phyloP scores from a whole-genome alignment of 2,329 filamentous ascomycete species.

The Xylariaceae sp. region DNA sequence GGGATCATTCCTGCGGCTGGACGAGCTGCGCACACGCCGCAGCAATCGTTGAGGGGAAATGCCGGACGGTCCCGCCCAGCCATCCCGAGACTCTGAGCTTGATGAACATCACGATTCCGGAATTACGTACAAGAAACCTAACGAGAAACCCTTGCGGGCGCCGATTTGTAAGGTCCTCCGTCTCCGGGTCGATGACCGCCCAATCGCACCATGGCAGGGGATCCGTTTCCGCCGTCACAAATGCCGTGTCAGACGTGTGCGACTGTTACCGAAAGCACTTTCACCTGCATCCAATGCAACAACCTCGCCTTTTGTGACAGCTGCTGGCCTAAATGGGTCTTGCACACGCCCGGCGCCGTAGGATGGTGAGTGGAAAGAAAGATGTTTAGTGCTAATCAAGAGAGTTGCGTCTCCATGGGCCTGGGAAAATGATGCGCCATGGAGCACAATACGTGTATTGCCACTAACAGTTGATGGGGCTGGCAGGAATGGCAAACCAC shows the following conservation, averaged over 20 bases:
- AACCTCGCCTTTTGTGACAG: conserved; percentile 32
- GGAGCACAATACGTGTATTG: too few relatives aligned
- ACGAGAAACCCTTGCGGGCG: conserved; percentile 7
- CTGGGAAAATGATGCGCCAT: not conserved
- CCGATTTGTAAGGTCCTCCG: conserved; percentile 6
- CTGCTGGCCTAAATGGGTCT: conserved; percentile 33
- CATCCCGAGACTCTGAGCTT: conserved; percentile 6
- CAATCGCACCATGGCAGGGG: conserved; percentile 8
- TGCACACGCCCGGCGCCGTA: conserved; percentile 28
- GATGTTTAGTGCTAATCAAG: conserved; percentile 2
- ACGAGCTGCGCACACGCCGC: conserved; percentile 3
- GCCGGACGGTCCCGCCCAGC: conserved; percentile 7
- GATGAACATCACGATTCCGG: conserved; percentile 8
- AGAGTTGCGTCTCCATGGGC: conserved; percentile 8
- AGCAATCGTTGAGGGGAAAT: conserved; percentile 9
- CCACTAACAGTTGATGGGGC: too few relatives aligned
- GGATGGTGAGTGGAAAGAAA: conserved; percentile 29
- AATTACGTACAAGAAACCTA: conserved; percentile 18
- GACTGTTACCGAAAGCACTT: conserved; percentile 27
- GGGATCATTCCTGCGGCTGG: conserved; percentile 14
- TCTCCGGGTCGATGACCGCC: conserved; percentile 2
- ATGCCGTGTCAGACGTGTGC: conserved; percentile 31
- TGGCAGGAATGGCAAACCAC: conserved; percentile 32
- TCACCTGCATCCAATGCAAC: conserved; percentile 34
- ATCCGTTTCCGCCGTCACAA: conserved; percentile 16